Evolutionary conservation across 257 asterid species (phyloP).

Genomic region (Nicotiana obtusifolia): DNA sequence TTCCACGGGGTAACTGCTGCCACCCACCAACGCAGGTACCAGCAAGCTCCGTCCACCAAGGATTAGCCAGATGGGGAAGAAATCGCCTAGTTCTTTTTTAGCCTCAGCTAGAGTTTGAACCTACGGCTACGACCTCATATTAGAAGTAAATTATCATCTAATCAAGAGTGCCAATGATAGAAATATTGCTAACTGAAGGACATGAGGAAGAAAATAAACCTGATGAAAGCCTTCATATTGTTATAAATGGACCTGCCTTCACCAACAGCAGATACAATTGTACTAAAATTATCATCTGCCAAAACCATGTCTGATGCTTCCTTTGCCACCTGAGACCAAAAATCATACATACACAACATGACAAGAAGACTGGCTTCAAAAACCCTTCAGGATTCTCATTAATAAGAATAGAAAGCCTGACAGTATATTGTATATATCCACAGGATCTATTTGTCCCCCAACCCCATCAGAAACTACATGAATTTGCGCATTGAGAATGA

Average conservation of each 20-base stretch:
- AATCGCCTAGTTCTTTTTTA: too few relatives aligned
- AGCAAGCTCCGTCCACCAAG: too few relatives aligned
- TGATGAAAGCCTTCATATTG: slow-evolving; percentile 98
- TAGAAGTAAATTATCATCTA: not conserved
- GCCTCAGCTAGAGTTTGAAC: too few relatives aligned
- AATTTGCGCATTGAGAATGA: too few relatives aligned
- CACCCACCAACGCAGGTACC: too few relatives aligned
- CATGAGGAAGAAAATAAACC: slow-evolving; percentile 34
- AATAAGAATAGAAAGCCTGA: not conserved
- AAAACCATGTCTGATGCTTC: slow-evolving; percentile 99
- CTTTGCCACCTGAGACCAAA: slow-evolving; percentile 72
- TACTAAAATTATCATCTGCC: slow-evolving; percentile 95
- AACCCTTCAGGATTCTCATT: not conserved
- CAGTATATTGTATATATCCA: not conserved
- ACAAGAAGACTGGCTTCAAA: not conserved
- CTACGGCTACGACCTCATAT: too few relatives aligned
- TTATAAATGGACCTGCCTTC: slow-evolving; percentile 85
- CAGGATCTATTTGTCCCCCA: too few relatives aligned
- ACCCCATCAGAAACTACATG: too few relatives aligned
- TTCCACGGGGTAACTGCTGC: too few relatives aligned
- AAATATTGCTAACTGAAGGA: slow-evolving; percentile 8
- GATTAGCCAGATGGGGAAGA: too few relatives aligned
- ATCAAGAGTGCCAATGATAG: not conserved
- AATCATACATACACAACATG: not conserved
- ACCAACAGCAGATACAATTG: slow-evolving; percentile 97